Evolutionary conservation across 1,284 basidiomycete genomes (phyloP).

Genomic region (Melampsora americana): DNA sequence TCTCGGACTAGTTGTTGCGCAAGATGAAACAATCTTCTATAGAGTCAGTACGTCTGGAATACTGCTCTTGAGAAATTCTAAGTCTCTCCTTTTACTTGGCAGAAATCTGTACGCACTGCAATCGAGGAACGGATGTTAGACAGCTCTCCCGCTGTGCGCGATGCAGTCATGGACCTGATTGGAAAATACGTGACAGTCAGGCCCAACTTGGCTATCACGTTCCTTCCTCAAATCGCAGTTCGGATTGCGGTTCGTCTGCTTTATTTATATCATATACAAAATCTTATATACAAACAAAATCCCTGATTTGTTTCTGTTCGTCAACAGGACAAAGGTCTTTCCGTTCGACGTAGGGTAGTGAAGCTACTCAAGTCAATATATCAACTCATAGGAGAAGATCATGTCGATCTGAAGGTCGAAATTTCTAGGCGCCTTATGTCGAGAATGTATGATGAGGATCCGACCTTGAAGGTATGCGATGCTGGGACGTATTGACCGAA

Average conservation of each 20-base stretch:
- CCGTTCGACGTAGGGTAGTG: constrained; percentile 89
- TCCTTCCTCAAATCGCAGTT: constrained; percentile 78
- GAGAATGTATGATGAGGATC: constrained; percentile 85
- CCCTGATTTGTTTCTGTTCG: not conserved
- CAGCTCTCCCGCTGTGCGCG: constrained; percentile 84
- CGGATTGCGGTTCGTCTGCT: constrained; percentile 70
- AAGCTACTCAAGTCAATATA: constrained; percentile 85
- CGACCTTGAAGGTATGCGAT: constrained; percentile 67
- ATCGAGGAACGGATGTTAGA: constrained; percentile 87
- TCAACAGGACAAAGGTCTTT: constrained; percentile 77
- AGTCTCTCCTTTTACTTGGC: not conserved
- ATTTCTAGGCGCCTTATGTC: constrained; percentile 78
- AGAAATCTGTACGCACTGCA: constrained; percentile 51
- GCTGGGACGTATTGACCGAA: not conserved
- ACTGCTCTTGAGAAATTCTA: not conserved
- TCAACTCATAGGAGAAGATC: constrained; percentile 59
- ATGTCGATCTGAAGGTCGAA: constrained; percentile 66
- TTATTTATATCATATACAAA: no score
- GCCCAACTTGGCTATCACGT: constrained; percentile 75
- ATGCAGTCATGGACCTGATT: constrained; percentile 90
- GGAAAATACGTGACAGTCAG: constrained; percentile 89
- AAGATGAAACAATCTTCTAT: constrained; percentile 40
- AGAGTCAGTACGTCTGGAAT: constrained; percentile 8
- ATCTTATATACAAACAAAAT: no score
- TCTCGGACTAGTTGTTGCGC: constrained; percentile 36